phyloP scores from a whole-genome alignment of 2,329 filamentous ascomycete genomes.

The Pyrenophora graminea region DNA sequence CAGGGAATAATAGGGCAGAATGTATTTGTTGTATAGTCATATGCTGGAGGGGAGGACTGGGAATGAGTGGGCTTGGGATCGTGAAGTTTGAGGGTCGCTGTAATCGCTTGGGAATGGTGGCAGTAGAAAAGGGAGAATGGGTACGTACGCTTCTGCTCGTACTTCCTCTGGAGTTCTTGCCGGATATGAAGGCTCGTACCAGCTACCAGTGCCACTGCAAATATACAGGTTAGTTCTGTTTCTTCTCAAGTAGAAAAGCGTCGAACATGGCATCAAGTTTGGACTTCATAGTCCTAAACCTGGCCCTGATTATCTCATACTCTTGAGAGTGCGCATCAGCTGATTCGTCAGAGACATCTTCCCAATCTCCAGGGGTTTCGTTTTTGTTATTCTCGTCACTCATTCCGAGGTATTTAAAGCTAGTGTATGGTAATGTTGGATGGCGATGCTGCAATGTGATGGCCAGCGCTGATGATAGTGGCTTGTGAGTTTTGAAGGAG shows the following conservation, averaged over 20 bases:
- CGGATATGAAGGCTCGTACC: not conserved
- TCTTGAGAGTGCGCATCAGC: no score
- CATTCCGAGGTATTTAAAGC: not conserved
- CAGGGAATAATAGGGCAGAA: no score
- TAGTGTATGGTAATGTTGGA: not conserved
- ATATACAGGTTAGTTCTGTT: not conserved
- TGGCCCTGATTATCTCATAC: not conserved
- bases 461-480: not conserved
- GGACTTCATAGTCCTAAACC: no score
- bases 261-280: no score
- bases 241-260: not conserved
- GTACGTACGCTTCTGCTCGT: conserved; percentile 6
- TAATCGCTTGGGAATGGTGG: not conserved
- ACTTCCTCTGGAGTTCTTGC: conserved; percentile 6
- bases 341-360: not conserved
- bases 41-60: not conserved
- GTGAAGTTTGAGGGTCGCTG: no score
- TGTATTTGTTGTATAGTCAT: no score
- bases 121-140: not conserved
- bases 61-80: no score
- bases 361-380: not conserved
- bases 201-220: not conserved
- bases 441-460: not conserved
- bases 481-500: not conserved
- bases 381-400: not conserved